Base-by-base conservation (phyloP, 257 asterid genomes). In the Petunia secreta region DNA sequence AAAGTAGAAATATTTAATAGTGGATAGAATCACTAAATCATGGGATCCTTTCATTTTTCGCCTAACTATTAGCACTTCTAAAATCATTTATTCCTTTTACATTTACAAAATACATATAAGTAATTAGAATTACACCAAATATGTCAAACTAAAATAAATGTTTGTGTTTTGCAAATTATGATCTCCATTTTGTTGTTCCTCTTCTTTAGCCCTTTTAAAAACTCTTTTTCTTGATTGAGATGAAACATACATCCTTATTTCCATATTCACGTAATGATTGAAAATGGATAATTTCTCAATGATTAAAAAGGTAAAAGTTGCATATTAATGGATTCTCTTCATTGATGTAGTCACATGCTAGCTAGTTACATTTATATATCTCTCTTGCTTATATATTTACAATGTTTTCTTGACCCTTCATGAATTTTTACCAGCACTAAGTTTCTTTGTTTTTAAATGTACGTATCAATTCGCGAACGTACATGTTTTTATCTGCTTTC, bases 181-280 rank as follows among this genome's bases (percentile, higher is more conserved):
- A 73, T 73, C 77, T 34, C 43, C 62, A 71, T 71, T 71, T 71
- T 50, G 44, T 71, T 71, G 40, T 50, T 50, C 62, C 34, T 50
- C 77, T 60, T 48, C 13, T 50, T 71, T 53, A 71, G 34, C 60
- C 8, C 46, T 3, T 13, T 25, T 68, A 68, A 68, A 68, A 2
- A 5, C 41, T 38, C 3, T 69, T 25, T 66, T 66, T 25, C 44
- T 50, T 71, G 46, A 71, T 71, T 50, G 34, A 11, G 11, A 71
- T 71, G 2, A 71, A 48, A 48, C 13, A 34, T 71, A 5, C 77
- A 50, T 34, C 2, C 50, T 71, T 52, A 48, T 71, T 50, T 44
- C 62, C 44, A 48, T 46, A 71, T 48, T 71, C 59, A 34, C 13
- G 4, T 9, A 71, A 48, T 71, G 34, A 4, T 46, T 25, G 60